A percentile compares a stretch with the other conserved stretches of the same genome.
phyloP scores from a whole-genome alignment of 1,139 yeast genomes.

The Candida freyschussii region DNA sequence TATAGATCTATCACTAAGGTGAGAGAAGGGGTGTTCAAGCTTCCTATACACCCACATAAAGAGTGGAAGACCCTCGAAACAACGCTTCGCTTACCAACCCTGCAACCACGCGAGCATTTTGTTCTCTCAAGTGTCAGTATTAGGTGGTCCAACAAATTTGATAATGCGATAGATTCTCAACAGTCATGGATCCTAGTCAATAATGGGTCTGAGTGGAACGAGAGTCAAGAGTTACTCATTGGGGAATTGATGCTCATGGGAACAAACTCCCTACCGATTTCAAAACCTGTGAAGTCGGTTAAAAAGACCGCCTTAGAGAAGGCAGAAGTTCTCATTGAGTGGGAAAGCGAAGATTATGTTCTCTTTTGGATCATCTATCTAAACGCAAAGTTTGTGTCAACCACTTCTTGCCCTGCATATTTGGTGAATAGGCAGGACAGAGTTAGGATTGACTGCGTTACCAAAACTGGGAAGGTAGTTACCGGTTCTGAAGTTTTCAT shows the following conservation, averaged over 20 bases:
- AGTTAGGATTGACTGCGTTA: slow-evolving; percentile 20
- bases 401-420: slow-evolving; percentile 12
- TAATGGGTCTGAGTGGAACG: slow-evolving; percentile 9
- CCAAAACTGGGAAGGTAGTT: slow-evolving; percentile 18
- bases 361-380: slow-evolving; percentile 28
- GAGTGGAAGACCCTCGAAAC: slow-evolving; percentile 23
- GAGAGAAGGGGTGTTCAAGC: slow-evolving; percentile 18
- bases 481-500: slow-evolving; percentile 19
- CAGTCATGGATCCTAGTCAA: slow-evolving; percentile 28
- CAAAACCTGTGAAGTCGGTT: slow-evolving; percentile 3
- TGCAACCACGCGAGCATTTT: slow-evolving; percentile 27
- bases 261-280: background rate
- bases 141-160: slow-evolving; percentile 23
- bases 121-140: slow-evolving; percentile 25
- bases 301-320: slow-evolving; percentile 7
- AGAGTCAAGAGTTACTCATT: slow-evolving; percentile 16
- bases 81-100: slow-evolving; percentile 21
- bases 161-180: slow-evolving; percentile 12
- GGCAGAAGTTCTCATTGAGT: slow-evolving; percentile 16
- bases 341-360: slow-evolving; percentile 23
- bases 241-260: slow-evolving; percentile 27
- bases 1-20: slow-evolving; percentile 21
- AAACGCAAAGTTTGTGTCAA: slow-evolving; percentile 26
- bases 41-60: slow-evolving; percentile 12
- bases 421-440: slow-evolving; percentile 13